phyloP scores from a whole-genome alignment of 2,329 filamentous ascomycete genomes.

The Colletotrichum aenigma region DNA sequence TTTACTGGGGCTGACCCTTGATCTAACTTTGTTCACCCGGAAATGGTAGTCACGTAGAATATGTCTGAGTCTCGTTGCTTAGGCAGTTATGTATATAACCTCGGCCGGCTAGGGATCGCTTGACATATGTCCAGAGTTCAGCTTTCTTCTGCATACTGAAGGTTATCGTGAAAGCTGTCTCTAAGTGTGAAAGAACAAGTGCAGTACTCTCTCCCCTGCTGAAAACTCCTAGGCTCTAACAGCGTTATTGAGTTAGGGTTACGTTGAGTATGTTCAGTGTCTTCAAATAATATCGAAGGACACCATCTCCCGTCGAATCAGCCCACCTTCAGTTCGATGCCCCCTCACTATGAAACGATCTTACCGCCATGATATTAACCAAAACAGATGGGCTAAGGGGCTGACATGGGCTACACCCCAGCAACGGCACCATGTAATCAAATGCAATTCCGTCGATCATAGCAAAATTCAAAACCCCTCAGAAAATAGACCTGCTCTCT shows the following conservation, averaged over 20 bases:
- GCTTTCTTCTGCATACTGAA: not conserved
- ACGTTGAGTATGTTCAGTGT: not conserved
- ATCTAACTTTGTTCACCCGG: not conserved
- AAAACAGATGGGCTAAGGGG: not conserved
- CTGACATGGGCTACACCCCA: not conserved
- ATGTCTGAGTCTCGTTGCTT: not conserved
- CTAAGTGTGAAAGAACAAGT: not conserved
- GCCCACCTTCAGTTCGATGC: not conserved
- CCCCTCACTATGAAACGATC: not conserved
- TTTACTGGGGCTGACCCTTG: not conserved
- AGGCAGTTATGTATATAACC: not conserved
- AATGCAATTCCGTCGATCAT: not conserved
- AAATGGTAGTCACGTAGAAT: not conserved
- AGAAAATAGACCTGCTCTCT: not conserved
- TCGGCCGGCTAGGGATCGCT: not conserved
- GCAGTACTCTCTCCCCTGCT: not conserved
- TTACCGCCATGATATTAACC: not conserved
- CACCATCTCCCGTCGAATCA: not conserved
- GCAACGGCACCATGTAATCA: not conserved
- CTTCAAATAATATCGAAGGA: not conserved
- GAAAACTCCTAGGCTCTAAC: not conserved
- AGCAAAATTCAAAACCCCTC: not conserved
- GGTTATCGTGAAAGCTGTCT: not conserved
- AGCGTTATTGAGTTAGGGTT: not conserved
- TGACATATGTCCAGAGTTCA: not conserved